Evolutionary conservation across 768 basidiomycete species (phyloP).

Genomic region (Lactarius deliciosus): DNA sequence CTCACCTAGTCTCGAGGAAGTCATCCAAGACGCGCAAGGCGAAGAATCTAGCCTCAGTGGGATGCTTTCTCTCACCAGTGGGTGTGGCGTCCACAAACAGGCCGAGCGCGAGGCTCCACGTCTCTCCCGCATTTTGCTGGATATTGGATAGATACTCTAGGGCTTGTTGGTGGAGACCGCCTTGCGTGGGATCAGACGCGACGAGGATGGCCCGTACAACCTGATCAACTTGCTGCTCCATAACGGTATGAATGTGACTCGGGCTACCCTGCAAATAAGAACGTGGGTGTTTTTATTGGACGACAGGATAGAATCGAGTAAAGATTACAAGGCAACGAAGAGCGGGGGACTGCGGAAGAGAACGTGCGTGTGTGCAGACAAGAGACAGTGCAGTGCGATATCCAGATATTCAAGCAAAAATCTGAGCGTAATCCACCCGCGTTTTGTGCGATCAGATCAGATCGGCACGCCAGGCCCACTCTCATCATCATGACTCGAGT

Average conservation of each 20-base stretch:
- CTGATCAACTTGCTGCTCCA: conserved; percentile 77
- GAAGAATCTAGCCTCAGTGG: conserved; percentile 74
- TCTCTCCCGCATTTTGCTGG: conserved; percentile 69
- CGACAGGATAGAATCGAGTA: conserved; percentile 12
- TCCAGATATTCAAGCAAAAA: conserved; percentile 2
- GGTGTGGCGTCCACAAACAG: conserved; percentile 65
- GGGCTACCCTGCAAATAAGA: conserved; percentile 26
- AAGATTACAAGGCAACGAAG: conserved; percentile 5
- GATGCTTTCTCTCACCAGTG: conserved; percentile 65
- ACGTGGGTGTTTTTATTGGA: conserved; percentile 17
- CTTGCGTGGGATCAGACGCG: conserved; percentile 77
- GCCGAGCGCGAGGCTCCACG: conserved; percentile 79
- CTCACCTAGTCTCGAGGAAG: conserved; percentile 80
- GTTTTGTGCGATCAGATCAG: conserved; percentile 27
- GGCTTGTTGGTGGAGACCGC: conserved; percentile 77
- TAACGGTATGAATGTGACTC: conserved; percentile 35
- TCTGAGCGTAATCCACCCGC: conserved; percentile 9
- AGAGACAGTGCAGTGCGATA: not conserved
- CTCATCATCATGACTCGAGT: not conserved
- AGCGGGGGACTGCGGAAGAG: not conserved
- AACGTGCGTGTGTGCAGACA: conserved; percentile 14
- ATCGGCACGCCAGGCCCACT: conserved; percentile 9
- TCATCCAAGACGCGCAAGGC: conserved; percentile 79
- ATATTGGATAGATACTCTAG: conserved; percentile 77
- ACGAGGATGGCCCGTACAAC: conserved; percentile 84